Evolutionary conservation across 164 flowering plant genomes (phyloP), one percentile per base, ranked within the genome.

Genomic region (Paratinospora sagittata): DNA sequence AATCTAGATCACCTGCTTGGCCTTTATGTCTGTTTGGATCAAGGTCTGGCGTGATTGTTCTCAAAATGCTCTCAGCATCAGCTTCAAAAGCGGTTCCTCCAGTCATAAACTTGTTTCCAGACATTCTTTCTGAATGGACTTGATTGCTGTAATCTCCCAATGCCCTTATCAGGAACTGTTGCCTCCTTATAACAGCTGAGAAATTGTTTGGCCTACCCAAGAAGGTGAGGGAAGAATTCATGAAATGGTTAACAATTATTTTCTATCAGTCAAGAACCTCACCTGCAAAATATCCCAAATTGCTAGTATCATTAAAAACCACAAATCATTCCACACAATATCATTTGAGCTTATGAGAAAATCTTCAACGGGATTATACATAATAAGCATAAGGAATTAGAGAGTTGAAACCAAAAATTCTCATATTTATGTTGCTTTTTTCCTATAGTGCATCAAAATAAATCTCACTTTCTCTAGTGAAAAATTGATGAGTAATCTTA

Each of bases 1-100:
- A n/a, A n/a, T n/a, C n/a, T n/a, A 49, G 66, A 72, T 76, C 43
- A 95, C 99, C 98, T 64, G 99, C 97, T 72, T 95, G 99, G 78
- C 99, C 99, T 82, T 95, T 95, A 73, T 95, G 86, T 66, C 80
- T 82, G 63, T 71, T 80, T 39, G 71, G 85, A 58, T 90, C 93
- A 75, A 95, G 89, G 0, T 70, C 17, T 0, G 98, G 99, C 72
- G 95, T 87, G 33, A 95, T 90, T 68, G 82, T 78, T 79, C 86
- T 88, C 74, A 95, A 57, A 78, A 90, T 77, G 60, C 66, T 72
- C 75, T 82, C 83, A 65, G 92, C 84, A 83, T 91, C 96, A 74
- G 87, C 92, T 72, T 91, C 97, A 49, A 85, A 27, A 64, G 73
- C 60, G 37, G 68, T 11, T 23, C n/a, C n/a, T n/a, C 68, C 73